These are phyloP conservation scores for Hymenoscyphus infarciens DNA, from an alignment of 2,329 filamentous ascomycete species.

Conservation along the genomic window DNA sequence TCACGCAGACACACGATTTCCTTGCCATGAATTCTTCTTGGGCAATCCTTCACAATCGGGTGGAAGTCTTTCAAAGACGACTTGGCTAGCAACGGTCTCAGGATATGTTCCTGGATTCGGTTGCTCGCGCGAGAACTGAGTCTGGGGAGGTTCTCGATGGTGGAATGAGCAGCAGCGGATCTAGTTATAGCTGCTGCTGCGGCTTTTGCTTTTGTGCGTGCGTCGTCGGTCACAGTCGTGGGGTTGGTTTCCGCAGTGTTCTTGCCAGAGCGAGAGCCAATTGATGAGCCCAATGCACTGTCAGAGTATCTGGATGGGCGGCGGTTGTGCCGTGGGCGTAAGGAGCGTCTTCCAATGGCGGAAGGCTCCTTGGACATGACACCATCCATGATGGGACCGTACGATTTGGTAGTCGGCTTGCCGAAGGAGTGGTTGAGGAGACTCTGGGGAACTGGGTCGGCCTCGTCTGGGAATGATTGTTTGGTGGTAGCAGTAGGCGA, in stretches of 20 bases:
- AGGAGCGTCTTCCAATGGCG: conserved; percentile 47
- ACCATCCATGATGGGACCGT: conserved; percentile 34
- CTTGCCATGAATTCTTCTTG: conserved; percentile 74
- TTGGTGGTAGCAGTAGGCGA: conserved; percentile 36
- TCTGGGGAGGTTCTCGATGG: conserved; percentile 49
- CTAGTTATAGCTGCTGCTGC: conserved; percentile 58
- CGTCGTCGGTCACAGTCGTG: conserved; percentile 37
- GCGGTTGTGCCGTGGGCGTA: conserved; percentile 50
- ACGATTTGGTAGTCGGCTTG: conserved; percentile 38
- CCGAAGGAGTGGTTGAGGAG: conserved; percentile 56
- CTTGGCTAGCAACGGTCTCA: conserved; percentile 74
- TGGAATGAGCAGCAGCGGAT: conserved; percentile 49
- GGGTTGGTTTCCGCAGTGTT: conserved; percentile 43
- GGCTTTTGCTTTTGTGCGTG: conserved; percentile 40
- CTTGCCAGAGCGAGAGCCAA: conserved; percentile 57
- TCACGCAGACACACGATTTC: conserved; percentile 89
- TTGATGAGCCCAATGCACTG: conserved; percentile 82
- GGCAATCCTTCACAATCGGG: conserved; percentile 72
- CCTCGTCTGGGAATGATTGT: conserved; percentile 51
- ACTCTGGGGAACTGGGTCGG: conserved; percentile 56
- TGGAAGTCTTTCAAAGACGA: conserved; percentile 74
- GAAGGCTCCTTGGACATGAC: conserved; percentile 43
- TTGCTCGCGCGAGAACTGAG: conserved; percentile 68
- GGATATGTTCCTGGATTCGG: conserved; percentile 75
- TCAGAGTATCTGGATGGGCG: conserved; percentile 68